Conservation (phyloP, 768 basidiomycete species). For the Podaxis sp. region DNA sequence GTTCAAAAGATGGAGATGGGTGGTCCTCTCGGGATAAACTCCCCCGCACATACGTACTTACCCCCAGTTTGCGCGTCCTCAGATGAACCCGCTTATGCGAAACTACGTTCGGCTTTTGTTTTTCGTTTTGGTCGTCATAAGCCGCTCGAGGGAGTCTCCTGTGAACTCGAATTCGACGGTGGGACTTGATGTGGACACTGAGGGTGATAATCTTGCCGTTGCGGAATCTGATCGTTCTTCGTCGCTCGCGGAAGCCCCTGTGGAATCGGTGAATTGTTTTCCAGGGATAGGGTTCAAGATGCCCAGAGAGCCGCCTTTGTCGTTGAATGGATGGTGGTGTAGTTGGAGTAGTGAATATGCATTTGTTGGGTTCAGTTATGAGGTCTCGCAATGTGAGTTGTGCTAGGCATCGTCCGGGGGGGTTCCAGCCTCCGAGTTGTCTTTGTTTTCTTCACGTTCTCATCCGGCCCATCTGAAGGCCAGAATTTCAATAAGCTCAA, state of each 20-base stretch:
- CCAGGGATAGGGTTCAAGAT: constrained; percentile 50
- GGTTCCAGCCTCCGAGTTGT: no score
- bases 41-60: no score
- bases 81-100: neutral
- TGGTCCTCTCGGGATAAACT: neutral
- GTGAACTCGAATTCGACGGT: neutral
- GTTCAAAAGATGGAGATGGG: neutral
- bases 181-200: neutral
- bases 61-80: neutral
- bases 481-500: constrained; percentile 52
- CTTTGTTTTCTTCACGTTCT: no score
- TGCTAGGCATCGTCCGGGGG: neutral
- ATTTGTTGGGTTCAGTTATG: constrained; percentile 78
- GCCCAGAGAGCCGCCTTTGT: constrained; percentile 49
- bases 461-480: constrained; percentile 35
- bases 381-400: constrained; percentile 59
- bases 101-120: neutral
- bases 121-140: neutral
- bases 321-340: constrained; percentile 65
- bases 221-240: neutral
- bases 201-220: neutral
- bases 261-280: constrained; percentile 30
- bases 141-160: neutral
- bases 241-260: neutral
- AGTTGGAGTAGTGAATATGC: constrained; percentile 62